phyloP scores from a whole-genome alignment of 345 rosid genomes.

The Xanthoceras sorbifolium region DNA sequence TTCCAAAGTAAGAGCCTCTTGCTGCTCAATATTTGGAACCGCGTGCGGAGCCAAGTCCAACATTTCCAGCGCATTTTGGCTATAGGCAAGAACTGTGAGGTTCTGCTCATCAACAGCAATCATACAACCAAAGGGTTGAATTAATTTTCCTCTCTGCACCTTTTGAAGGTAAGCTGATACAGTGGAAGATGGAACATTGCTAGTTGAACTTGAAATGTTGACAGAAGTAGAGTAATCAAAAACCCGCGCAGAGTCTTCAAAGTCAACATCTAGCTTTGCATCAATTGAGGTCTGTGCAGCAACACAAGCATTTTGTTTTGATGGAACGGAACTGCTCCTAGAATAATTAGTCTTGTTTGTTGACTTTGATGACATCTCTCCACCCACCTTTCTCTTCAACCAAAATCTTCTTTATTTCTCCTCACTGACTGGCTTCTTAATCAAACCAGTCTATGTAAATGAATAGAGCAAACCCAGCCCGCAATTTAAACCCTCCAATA shows the following conservation, averaged over 20 bases:
- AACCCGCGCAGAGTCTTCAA: conserved; percentile 58
- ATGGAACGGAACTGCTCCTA: conserved; percentile 55
- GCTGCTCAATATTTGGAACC: conserved; percentile 73
- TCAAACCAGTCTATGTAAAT: conserved; percentile 21
- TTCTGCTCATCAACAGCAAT: conserved; percentile 68
- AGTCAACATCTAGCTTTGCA: conserved; percentile 65
- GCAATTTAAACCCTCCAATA: conserved; percentile 12
- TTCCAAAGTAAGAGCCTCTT: conserved; percentile 65
- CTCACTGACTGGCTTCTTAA: conserved; percentile 10
- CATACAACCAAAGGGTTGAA: conserved; percentile 83
- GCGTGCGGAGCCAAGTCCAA: conserved; percentile 70
- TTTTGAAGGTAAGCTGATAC: conserved; percentile 73
- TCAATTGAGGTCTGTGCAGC: conserved; percentile 72
- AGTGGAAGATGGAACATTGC: conserved; percentile 59
- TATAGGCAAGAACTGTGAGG: conserved; percentile 60
- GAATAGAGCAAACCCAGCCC: conserved; percentile 14
- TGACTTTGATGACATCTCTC: conserved; percentile 58
- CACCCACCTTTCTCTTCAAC: conserved; percentile 17
- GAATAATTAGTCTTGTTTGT: conserved; percentile 46
- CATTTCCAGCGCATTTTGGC: conserved; percentile 81
- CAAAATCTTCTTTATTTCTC: conserved; percentile 17
- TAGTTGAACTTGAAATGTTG: conserved; percentile 54
- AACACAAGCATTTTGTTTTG: conserved; percentile 47
- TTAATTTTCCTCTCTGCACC: conserved; percentile 73
- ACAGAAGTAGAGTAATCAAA: conserved; percentile 75